phyloP scores from a whole-genome alignment of 2,329 filamentous ascomycete species.

The Ophiostoma sp. region DNA sequence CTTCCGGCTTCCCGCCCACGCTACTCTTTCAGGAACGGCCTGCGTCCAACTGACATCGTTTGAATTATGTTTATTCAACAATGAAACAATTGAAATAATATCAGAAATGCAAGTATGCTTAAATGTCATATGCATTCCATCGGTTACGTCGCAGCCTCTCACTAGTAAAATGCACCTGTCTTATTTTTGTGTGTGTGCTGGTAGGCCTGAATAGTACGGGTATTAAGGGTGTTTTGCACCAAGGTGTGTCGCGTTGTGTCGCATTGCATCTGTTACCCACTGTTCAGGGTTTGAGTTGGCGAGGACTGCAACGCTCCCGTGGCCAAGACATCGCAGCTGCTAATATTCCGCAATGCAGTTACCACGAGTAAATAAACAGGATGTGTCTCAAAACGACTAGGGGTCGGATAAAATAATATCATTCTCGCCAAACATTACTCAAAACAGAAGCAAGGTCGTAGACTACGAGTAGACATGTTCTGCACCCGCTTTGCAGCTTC shows the following conservation, averaged over 20 bases:
- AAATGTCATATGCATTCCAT: no score
- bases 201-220: neutral
- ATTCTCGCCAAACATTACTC: constrained; percentile 10
- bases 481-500: no score
- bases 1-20: neutral
- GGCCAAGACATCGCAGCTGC: neutral
- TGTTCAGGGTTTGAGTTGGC: constrained; percentile 10
- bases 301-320: neutral
- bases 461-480: neutral
- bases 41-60: neutral
- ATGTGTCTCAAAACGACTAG: constrained; percentile 7
- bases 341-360: neutral
- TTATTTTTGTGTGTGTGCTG: no score
- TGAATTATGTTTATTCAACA: neutral
- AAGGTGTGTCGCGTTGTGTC: neutral
- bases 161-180: no score
- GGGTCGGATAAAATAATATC: neutral
- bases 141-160: no score
- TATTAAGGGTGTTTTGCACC: neutral
- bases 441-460: neutral
- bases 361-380: neutral
- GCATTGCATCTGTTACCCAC: constrained; percentile 5
- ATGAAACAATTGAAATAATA: neutral
- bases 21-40: neutral
- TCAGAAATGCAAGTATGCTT: neutral